Percentiles rank a stretch among this genome's conserved stretches.
phyloP scores from a whole-genome alignment of 352 stramenopile species.

The Globisporangium paroecandrum region DNA sequence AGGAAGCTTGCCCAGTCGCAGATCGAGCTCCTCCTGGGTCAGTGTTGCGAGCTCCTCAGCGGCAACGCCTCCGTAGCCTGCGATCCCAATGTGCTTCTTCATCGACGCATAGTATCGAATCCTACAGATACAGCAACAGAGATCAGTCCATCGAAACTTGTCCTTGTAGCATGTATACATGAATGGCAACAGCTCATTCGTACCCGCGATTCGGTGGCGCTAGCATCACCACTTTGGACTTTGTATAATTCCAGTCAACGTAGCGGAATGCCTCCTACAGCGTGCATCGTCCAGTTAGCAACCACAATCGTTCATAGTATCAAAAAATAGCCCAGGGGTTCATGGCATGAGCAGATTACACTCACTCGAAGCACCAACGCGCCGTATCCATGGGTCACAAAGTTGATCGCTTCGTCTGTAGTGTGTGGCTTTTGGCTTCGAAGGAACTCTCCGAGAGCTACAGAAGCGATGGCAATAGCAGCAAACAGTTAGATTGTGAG shows the following conservation, averaged over 20 bases:
- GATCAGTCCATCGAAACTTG: not conserved
- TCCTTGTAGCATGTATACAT: not conserved
- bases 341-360: slow-evolving; percentile 10
- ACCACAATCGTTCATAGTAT: not conserved
- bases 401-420: slow-evolving; percentile 51
- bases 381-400: slow-evolving; percentile 74
- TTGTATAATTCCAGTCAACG: slow-evolving; percentile 69
- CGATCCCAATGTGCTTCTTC: slow-evolving; percentile 50
- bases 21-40: slow-evolving; percentile 36
- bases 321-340: not conserved
- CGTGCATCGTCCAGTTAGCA: not conserved
- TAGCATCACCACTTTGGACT: slow-evolving; percentile 75
- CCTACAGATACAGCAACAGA: slow-evolving; percentile 19
- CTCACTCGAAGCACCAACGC: slow-evolving; percentile 58
- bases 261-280: slow-evolving; percentile 69
- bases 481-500: not conserved
- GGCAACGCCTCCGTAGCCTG: slow-evolving; percentile 55
- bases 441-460: slow-evolving; percentile 48
- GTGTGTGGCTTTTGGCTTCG: slow-evolving; percentile 61
- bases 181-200: slow-evolving; percentile 3
- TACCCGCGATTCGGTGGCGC: slow-evolving; percentile 68
- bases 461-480: not conserved
- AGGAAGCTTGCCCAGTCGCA: slow-evolving; percentile 62
- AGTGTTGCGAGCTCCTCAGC: slow-evolving; percentile 53
- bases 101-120: slow-evolving; percentile 58